A percentile compares a stretch with the other conserved stretches of the same genome.
phyloP scores from a whole-genome alignment of 2,329 filamentous ascomycete genomes.

The Calonectria leucothoes region DNA sequence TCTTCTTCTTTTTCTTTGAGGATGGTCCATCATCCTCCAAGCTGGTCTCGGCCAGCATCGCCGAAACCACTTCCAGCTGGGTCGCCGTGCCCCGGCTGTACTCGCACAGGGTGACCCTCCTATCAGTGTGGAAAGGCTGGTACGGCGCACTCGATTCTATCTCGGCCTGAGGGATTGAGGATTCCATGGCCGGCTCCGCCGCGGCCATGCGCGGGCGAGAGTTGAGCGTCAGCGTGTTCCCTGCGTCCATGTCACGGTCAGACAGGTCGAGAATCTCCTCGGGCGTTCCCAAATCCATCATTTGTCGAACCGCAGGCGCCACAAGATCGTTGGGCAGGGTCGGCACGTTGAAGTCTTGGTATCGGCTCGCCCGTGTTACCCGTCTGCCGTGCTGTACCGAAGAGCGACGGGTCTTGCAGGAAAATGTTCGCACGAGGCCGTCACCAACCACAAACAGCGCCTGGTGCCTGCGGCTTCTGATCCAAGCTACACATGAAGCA shows the following conservation, averaged over 20 bases:
- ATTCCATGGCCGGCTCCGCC: constrained; percentile 64
- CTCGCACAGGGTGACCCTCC: constrained; percentile 81
- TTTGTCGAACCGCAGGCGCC: constrained; percentile 65
- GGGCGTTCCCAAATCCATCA: constrained; percentile 61
- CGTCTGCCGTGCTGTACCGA: constrained; percentile 65
- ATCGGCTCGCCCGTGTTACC: constrained; percentile 65
- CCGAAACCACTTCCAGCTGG: constrained; percentile 51
- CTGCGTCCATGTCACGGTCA: constrained; percentile 64
- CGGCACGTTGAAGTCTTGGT: constrained; percentile 76
- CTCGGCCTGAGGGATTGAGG: constrained; percentile 80
- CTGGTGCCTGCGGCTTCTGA: constrained; percentile 71
- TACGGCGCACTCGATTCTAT: constrained; percentile 97
- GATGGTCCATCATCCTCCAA: constrained; percentile 53
- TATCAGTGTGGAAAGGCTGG: constrained; percentile 94
- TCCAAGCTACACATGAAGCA: constrained; percentile 72
- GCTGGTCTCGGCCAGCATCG: constrained; percentile 53
- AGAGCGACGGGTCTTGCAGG: constrained; percentile 66
- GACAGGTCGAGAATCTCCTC: constrained; percentile 67
- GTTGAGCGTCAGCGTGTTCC: constrained; percentile 65
- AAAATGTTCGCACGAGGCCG: constrained; percentile 75
- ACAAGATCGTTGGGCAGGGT: constrained; percentile 70
- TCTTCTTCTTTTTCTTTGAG: constrained; percentile 53
- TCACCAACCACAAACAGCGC: constrained; percentile 74
- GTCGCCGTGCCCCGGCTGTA: constrained; percentile 57
- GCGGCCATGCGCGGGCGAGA: constrained; percentile 50